Evolutionary conservation across 2,329 filamentous ascomycete species (phyloP), one percentile per base, ranked within the genome.

Genomic region (Cytospora paraplurivora): DNA sequence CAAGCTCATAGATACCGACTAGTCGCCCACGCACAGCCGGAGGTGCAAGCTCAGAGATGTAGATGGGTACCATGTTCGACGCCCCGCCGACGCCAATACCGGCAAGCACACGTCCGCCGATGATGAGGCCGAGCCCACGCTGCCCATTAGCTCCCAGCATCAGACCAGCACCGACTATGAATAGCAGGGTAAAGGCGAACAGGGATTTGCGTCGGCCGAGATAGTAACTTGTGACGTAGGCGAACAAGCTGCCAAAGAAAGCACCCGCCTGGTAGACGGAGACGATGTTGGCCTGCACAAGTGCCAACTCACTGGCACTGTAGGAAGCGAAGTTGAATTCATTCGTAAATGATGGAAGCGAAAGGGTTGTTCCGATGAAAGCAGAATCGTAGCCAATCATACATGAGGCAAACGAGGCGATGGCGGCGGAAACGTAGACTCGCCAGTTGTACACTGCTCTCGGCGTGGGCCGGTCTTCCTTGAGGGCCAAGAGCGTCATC

Each of bases 181-280:
- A 93, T 67, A 93, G 68, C 38, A 82, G 60, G 2, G 81, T 76
- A 72, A 88, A 89, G 54, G 86, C 67, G 67, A 87, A 77, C 2
- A 93, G 79, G 27, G 85, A 88, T 72, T 81, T 83, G 70, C 85
- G 85, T 27, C 90, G 84, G 34, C 90, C 90, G 66, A 88, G 77
- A 72, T 83, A 90, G 77, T 89, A 87, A 35, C 84, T 86, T 38
- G 85, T 82, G 10, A 79, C 81, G 69, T 90, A 93, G 62, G 87
- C 89, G 65, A 84, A 82, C 49, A 92, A 77, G n/a, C 88, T 85
- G 57, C 91, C 91, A 69, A 94, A 93, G 78, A 95, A 93, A 65
- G 90, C 90, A 64, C 91, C 91, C 11, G 91, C 91, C 75, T 94
- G 91, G 77, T 92, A 93, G 60, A 89, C 85, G 33, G 88, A 92